Evolutionary conservation across 805 yeast species (phyloP).

Genomic region (Ogataea paraovalis): DNA sequence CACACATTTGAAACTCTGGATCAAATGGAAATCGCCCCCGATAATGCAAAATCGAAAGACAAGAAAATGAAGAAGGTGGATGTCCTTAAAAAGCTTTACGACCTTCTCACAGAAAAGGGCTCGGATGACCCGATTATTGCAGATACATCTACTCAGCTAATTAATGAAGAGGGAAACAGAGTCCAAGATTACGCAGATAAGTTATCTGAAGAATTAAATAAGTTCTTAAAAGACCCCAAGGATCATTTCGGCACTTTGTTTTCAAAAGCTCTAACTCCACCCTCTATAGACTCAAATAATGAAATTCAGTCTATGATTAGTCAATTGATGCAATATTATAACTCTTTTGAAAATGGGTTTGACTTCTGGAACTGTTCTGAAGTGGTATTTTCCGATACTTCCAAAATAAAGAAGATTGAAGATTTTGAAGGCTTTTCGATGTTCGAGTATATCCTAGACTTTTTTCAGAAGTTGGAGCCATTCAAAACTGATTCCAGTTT

Average conservation of each 20-base stretch:
- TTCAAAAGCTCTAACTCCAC: constrained; percentile 1
- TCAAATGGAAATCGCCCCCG: no score
- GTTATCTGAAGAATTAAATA: constrained; percentile 14
- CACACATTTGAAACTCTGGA: neutral
- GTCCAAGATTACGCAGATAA: constrained; percentile 26
- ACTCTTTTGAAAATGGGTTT: constrained; percentile 11
- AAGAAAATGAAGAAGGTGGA: neutral
- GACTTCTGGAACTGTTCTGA: constrained; percentile 9
- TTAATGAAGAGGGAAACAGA: constrained; percentile 10
- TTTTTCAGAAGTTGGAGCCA: constrained; percentile 11
- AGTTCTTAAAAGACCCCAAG: constrained; percentile 4
- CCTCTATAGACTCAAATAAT: constrained; percentile 15
- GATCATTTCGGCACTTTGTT: constrained; percentile 3
- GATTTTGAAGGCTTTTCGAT: constrained; percentile 1
- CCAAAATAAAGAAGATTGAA: neutral
- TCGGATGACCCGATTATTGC: neutral
- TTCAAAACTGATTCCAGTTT: constrained; percentile 1
- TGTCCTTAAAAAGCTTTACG: neutral
- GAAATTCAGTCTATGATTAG: constrained; percentile 35
- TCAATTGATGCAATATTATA: constrained; percentile 27
- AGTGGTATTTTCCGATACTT: constrained; percentile 12
- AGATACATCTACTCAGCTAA: neutral
- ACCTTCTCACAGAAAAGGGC: neutral
- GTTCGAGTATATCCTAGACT: constrained; percentile 5
- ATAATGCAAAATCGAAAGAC: neutral